Evolutionary conservation across 1,284 basidiomycete species (phyloP), one percentile per base, ranked within the genome.

Genomic region (Cronartium ribicola): DNA sequence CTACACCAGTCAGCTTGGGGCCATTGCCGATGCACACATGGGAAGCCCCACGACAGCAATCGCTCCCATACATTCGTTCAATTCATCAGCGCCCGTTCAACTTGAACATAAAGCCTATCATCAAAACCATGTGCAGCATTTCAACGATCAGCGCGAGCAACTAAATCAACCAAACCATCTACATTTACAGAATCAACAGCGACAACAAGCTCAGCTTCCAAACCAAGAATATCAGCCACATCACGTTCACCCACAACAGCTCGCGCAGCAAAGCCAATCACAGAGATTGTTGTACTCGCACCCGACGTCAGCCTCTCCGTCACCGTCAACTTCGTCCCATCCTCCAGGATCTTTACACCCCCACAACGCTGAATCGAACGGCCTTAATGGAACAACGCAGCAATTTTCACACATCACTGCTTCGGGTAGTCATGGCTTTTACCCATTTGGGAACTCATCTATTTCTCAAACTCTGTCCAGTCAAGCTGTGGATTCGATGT

Each of bases 11-110:
- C 70, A 72, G 43, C 63, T 72, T 17, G 70, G 70, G 13, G 70
- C 70, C 39, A 72, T 72, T 17, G 70, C 70, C 10, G 70, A 72
- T 46, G 70, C 70, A n/a, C 70, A 72, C 70, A 72, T 72, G 70
- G 70, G 71, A 11, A 60, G 44, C 41, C 65, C 71, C 29, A 48
- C 63, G 6, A 40, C 29, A 10, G 39, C 40, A 8, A 43, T 41
- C 29, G 14, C 71, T 37, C 13, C 43, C 48, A 60, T 61, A 40
- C 61, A 22, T 22, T 17, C 57, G 7, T 37, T 59, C 4, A 59
- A 37, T 41, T 46, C 69, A 14, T 13, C 29, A 65, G 20, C 62
- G 43, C 69, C 51, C 62, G 59, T 22, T 10, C 69, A 48, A 72
- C 43, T 17, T 13, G 13, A 36, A 29, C 29, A 4, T 64, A 14